Conservation (phyloP, 345 rosid genomes). For the Hirschfeldia incana region DNA sequence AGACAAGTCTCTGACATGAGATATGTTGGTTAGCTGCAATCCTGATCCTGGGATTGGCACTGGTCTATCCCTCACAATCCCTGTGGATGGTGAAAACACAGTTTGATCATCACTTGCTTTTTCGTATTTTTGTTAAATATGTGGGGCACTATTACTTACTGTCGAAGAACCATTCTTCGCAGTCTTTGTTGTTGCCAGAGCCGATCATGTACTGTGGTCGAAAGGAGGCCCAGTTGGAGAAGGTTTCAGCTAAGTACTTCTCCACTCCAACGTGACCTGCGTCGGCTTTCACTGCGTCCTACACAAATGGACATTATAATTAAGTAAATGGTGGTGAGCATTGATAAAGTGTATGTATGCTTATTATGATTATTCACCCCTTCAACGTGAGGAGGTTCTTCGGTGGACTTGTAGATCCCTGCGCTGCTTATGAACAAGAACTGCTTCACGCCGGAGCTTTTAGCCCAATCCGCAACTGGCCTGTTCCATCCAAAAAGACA, state of each 20-base stretch:
- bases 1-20: slow-evolving; percentile 83
- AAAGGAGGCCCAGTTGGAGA: slow-evolving; percentile 66
- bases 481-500: slow-evolving; percentile 29
- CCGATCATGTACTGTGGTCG: slow-evolving; percentile 97
- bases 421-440: slow-evolving; percentile 92
- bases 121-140: not conserved
- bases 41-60: slow-evolving; percentile 95
- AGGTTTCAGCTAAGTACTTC: slow-evolving; percentile 70
- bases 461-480: slow-evolving; percentile 91
- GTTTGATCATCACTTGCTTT: not conserved
- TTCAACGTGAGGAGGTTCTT: slow-evolving; percentile 93
- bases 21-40: slow-evolving; percentile 80
- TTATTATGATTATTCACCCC: slow-evolving; percentile 48
- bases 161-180: slow-evolving; percentile 99
- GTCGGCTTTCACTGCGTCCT: slow-evolving; percentile 81
- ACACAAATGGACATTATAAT: slow-evolving; percentile 15
- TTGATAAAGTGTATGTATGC: not conserved
- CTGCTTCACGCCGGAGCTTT: slow-evolving; percentile 78
- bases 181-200: slow-evolving; percentile 97
- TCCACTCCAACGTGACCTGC: slow-evolving; percentile 92
- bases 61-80: slow-evolving; percentile 85
- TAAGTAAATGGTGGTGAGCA: not conserved
- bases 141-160: slow-evolving; percentile 40
- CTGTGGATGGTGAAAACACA: slow-evolving; percentile 38
- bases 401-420: slow-evolving; percentile 84